Evolutionary conservation across 495 filamentous ascomycete genomes (phyloP), one percentile per base, ranked within the genome.

Genomic region (Annulohypoxylon maeteangense): DNA sequence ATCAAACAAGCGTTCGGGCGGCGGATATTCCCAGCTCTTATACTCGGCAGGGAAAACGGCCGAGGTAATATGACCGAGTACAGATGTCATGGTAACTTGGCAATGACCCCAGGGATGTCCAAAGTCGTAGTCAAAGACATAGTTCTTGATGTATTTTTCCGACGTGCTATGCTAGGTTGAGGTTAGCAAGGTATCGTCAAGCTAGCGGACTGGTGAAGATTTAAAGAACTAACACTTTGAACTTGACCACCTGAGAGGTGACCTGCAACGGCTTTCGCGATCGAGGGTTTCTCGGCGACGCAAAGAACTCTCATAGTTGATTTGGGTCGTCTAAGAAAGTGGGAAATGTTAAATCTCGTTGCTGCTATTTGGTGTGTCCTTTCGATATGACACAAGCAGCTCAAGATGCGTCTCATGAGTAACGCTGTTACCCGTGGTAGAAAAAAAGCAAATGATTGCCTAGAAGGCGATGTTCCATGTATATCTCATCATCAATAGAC

Each of bases 261-360:
- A 55, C 89, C 87, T 32, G 95, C 91, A 55, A 99, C 96, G 47
- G 95, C 93, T 80, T 93, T 97, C 56, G 95, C 91, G 63, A 99
- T 98, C 34, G 94, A 94, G 58, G 94, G 94, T 81, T 99, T 99
- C 77, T 99, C 95, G 62, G 95, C 95, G 70, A 99, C 94, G 76
- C 96, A 98, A 25, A 99, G 86, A 67, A 97, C 89, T 68, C 75
- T 80, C 70, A 87, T 85, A 78, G 79, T 83, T 25, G 75, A 74
- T 23, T 65, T 55, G n/a, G 36, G 57, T 18, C 74, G 65, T 12
- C 27, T 69, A n/a, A 11, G 34, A 48, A 54, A 36, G 3, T 48
- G 44, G 10, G 7, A 10, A 50, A 65, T 45, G 32, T 25, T 45
- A 36, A 27, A 51, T 40, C 11, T 60, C 5, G 18, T n/a, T 0